phyloP scores from a whole-genome alignment of 2,329 filamentous ascomycete species.

The Colletotrichum euphorbiae region DNA sequence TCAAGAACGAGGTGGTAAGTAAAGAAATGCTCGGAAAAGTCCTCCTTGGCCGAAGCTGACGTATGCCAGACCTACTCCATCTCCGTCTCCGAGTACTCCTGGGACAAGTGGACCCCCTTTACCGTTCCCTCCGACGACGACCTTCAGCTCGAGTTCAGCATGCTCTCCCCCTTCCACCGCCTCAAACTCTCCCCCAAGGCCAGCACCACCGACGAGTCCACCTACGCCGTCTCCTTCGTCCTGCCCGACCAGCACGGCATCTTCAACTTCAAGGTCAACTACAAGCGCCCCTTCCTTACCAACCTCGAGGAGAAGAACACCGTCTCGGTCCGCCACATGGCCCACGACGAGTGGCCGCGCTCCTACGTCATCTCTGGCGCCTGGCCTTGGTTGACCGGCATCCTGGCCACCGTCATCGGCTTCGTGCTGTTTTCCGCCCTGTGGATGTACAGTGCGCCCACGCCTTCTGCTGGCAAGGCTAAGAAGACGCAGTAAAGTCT shows the following conservation, averaged over 20 bases:
- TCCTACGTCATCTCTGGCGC: conserved; percentile 90
- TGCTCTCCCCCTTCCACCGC: conserved; percentile 98
- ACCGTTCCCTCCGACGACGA: conserved; percentile 75
- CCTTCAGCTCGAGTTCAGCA: conserved; percentile 96
- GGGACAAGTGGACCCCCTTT: conserved; percentile 82
- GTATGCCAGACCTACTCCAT: conserved; percentile 79
- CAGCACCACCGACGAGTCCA: conserved; percentile 73
- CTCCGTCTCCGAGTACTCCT: conserved; percentile 86
- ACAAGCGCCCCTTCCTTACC: conserved; percentile 93
- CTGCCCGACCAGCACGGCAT: conserved; percentile 98
- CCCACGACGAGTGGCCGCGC: conserved; percentile 95
- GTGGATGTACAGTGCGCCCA: conserved; percentile 81
- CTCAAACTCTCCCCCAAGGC: conserved; percentile 73
- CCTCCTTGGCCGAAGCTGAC: conserved; percentile 27
- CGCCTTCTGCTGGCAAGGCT: conserved; percentile 45
- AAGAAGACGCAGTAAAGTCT: conserved; percentile 62
- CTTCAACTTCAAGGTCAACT: conserved; percentile 98
- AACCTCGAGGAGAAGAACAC: conserved; percentile 94
- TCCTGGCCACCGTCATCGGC: conserved; percentile 83
- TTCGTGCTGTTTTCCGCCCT: conserved; percentile 87
- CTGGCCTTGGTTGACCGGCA: conserved; percentile 94
- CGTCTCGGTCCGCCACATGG: conserved; percentile 94
- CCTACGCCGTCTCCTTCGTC: conserved; percentile 81
- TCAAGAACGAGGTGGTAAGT: conserved; percentile 97
- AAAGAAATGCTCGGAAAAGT: background rate